A percentile compares a stretch with the other conserved stretches of the same genome.
Conservation (phyloP, 345 rosid species). For the Gossypium australe region DNA sequence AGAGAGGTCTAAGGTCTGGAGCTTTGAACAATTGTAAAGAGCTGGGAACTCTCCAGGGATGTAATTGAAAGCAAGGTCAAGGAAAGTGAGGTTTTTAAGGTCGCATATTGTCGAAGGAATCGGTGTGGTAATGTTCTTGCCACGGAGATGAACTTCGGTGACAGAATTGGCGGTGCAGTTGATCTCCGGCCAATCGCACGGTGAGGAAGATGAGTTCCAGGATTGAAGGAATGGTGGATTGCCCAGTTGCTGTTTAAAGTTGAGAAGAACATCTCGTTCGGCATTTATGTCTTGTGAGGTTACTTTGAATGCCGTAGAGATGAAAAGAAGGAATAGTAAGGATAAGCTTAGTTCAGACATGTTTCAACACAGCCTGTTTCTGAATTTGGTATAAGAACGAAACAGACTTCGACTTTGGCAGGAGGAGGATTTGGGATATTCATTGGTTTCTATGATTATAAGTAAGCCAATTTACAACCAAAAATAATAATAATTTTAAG, state of each 20-base stretch:
- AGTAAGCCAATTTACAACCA: no score
- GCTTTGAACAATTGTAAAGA: conserved; percentile 59
- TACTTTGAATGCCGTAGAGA: conserved; percentile 32
- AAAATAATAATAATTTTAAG: no score
- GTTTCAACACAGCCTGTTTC: background rate
- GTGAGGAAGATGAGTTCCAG: conserved; percentile 59
- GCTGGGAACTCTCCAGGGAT: conserved; percentile 64
- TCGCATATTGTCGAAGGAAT: conserved; percentile 60
- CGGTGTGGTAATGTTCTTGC: conserved; percentile 34
- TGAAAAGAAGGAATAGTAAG: conserved; percentile 27
- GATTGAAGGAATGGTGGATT: conserved; percentile 47
- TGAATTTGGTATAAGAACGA: no score
- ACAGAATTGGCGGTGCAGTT: conserved; percentile 40
- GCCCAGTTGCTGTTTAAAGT: conserved; percentile 47
- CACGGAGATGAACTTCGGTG: conserved; percentile 28
- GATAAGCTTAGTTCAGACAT: background rate
- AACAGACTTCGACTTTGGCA: background rate
- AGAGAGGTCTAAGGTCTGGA: conserved; percentile 51
- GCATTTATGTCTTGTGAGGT: conserved; percentile 33
- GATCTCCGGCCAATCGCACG: conserved; percentile 62
- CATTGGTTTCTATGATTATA: background rate
- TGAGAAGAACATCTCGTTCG: conserved; percentile 45
- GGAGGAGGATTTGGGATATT: background rate
- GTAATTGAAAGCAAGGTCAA: conserved; percentile 39
- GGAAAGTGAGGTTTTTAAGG: conserved; percentile 44